These are phyloP conservation scores for Hypoxylon sp. DNA, from an alignment of 2,329 filamentous ascomycete genomes.

Conservation along the genomic window DNA sequence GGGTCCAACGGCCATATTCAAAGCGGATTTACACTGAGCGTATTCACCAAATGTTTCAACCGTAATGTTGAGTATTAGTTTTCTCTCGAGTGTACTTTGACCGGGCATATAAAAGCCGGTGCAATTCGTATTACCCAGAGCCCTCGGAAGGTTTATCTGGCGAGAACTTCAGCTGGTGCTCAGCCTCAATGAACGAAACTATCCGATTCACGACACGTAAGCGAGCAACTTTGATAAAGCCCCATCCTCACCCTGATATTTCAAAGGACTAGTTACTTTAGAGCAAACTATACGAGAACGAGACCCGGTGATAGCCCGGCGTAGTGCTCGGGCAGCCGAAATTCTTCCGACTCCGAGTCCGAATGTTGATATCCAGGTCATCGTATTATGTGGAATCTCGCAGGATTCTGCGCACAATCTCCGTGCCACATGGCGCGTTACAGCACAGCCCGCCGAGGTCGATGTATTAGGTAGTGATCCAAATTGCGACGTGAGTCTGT, in stretches of 20 bases:
- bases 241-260: constrained; percentile 9
- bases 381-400: constrained; percentile 2
- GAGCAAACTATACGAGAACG: not conserved
- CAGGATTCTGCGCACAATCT: constrained; percentile 15
- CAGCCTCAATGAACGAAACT: constrained; percentile 25
- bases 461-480: not conserved
- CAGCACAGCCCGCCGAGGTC: constrained; percentile 3
- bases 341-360: constrained; percentile 9
- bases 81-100: not conserved
- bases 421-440: constrained; percentile 11
- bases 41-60: not conserved
- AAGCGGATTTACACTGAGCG: not conserved
- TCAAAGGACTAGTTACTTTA: not conserved
- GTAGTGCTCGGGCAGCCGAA: not conserved
- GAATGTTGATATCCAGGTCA: not conserved
- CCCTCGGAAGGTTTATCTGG: constrained; percentile 19
- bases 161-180: constrained; percentile 17
- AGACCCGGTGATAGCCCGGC: not conserved
- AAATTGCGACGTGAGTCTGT: constrained; percentile 5
- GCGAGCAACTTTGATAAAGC: constrained; percentile 1
- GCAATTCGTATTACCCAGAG: constrained; percentile 8
- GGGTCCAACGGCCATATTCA: not conserved
- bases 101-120: not conserved
- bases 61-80: not conserved
- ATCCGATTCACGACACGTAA: constrained; percentile 18